Percentiles rank a stretch among this genome's conserved stretches.
Conservation (phyloP, 2,329 filamentous ascomycete genomes). For the Hortaea werneckii region DNA sequence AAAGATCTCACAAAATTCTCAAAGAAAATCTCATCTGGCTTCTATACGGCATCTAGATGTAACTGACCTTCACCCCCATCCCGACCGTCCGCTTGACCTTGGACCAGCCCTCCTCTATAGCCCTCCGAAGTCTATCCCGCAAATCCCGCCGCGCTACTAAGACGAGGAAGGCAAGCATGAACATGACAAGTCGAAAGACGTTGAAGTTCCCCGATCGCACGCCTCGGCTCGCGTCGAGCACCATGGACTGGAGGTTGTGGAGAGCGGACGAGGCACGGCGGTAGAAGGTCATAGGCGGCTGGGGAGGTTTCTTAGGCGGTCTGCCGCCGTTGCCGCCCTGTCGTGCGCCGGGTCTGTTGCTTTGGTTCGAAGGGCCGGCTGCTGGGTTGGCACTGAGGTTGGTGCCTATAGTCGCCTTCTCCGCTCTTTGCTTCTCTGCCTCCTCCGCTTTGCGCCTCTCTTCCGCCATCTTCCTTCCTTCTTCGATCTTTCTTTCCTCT, state of each 20-base stretch:
- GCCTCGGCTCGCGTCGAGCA: constrained; percentile 34
- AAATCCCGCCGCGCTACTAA: constrained; percentile 66
- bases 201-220: constrained; percentile 44
- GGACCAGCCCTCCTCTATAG: constrained; percentile 62
- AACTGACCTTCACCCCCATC: constrained; percentile 96
- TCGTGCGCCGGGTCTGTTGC: not conserved
- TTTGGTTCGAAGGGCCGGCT: constrained; percentile 1
- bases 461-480: constrained; percentile 7
- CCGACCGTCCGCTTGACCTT: constrained; percentile 78
- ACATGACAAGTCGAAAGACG: constrained; percentile 57
- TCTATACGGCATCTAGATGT: constrained; percentile 45
- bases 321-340: constrained; percentile 1
- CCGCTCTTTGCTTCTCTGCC: constrained; percentile 26
- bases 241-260: constrained; percentile 34
- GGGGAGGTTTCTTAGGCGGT: constrained; percentile 9
- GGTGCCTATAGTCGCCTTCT: not conserved
- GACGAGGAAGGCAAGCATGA: constrained; percentile 67
- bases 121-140: constrained; percentile 60
- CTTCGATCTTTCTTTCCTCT: constrained; percentile 16
- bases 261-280: constrained; percentile 26
- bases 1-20: too few species aligned
- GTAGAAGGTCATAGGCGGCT: constrained; percentile 13
- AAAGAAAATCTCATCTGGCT: not conserved
- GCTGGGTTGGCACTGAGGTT: not conserved
- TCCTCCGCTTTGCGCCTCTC: constrained; percentile 2